Conservation (phyloP, 306 rosid species). For the Pterocarpus santalinus region DNA sequence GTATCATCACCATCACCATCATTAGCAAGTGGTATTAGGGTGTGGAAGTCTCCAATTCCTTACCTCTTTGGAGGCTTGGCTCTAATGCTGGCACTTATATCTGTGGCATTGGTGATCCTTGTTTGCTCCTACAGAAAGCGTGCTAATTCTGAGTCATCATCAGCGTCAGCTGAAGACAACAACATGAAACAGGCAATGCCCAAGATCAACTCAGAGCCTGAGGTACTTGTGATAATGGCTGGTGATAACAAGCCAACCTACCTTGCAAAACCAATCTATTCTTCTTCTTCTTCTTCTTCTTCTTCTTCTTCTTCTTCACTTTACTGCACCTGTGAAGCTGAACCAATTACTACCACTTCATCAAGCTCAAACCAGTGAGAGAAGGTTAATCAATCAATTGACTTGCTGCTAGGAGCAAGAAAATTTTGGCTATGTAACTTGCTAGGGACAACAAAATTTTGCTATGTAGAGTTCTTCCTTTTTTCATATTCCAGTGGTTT, state of each 20-base stretch:
- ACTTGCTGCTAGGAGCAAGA: neutral
- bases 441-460: conserved; percentile 41
- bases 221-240: conserved; percentile 58
- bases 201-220: conserved; percentile 42
- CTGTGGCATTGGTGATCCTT: conserved; percentile 73
- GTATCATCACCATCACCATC: conserved; percentile 36
- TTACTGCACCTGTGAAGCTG: conserved; percentile 47
- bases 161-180: conserved; percentile 33
- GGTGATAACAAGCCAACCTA: conserved; percentile 52
- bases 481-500: conserved; percentile 53
- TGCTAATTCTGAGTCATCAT: conserved; percentile 40
- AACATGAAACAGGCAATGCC: conserved; percentile 46
- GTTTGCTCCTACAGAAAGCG: conserved; percentile 64
- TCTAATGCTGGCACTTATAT: conserved; percentile 62
- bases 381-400: conserved; percentile 22
- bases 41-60: conserved; percentile 83
- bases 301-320: neutral
- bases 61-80: conserved; percentile 85
- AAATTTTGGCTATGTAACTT: conserved; percentile 43
- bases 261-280: conserved; percentile 53
- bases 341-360: conserved; percentile 26
- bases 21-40: conserved; percentile 37
- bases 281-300: conserved; percentile 16
- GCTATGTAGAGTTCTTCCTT: neutral
- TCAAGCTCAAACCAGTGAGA: conserved; percentile 20